Conservation (phyloP, 225 moss, liverwort and hornwort genomes). For the Rhytidiadelphus loreus region DNA sequence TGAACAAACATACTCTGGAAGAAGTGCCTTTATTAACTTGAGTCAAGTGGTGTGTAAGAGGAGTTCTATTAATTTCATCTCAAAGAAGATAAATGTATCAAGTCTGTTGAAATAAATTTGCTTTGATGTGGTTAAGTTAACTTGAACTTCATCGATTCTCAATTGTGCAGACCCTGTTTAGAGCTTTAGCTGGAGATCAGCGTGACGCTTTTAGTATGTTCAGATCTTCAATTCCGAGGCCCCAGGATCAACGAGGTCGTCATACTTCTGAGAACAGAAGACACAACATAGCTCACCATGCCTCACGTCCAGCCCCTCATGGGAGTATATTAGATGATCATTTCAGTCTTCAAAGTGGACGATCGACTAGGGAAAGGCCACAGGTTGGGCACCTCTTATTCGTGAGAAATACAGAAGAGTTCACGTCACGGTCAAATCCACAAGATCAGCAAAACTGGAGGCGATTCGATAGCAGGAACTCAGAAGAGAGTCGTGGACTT, state of each 20-base stretch:
- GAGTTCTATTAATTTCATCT: background rate
- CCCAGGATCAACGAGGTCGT: constrained; percentile 16
- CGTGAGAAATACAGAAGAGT: background rate
- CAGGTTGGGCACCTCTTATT: background rate
- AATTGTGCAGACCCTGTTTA: constrained; percentile 23
- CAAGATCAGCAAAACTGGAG: constrained; percentile 18
- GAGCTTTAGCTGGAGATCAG: constrained; percentile 15
- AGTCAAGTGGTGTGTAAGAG: background rate
- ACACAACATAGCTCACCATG: background rate
- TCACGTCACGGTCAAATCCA: background rate
- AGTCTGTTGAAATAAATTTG: background rate
- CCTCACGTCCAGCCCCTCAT: constrained; percentile 2
- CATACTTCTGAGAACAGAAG: background rate
- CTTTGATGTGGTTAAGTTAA: background rate
- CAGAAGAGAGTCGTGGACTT: constrained; percentile 12
- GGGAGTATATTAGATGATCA: background rate
- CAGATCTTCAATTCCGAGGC: background rate
- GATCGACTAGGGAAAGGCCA: background rate
- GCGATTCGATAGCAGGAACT: background rate
- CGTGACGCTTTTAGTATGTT: background rate
- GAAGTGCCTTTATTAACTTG: background rate
- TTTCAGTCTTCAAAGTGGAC: background rate
- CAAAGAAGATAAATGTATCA: background rate
- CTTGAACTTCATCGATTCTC: background rate
- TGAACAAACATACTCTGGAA: background rate